Percentiles rank a stretch among this genome's conserved stretches.
These are phyloP conservation scores for Balamuthia mandrillaris DNA, from an alignment of 208 protist genomes.

Conservation along the genomic window DNA sequence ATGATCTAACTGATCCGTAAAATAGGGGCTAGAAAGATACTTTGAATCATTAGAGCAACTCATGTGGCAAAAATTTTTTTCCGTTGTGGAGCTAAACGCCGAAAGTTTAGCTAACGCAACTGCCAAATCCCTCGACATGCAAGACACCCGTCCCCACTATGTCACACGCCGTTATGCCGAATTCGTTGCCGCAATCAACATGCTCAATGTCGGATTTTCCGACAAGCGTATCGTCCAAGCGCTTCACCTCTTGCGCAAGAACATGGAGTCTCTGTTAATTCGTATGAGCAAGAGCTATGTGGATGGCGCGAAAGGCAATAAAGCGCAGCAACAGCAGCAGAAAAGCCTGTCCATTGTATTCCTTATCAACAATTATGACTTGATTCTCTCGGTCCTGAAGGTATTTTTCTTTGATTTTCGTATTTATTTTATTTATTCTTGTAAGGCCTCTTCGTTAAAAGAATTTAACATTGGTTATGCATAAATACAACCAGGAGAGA, in stretches of 20 bases:
- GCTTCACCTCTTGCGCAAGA: no score
- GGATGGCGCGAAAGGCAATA: no score
- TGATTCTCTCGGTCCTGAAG: neutral
- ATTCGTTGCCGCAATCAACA: neutral
- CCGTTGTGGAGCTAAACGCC: neutral
- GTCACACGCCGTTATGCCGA: neutral
- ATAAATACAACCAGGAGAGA: neutral
- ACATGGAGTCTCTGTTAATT: no score
- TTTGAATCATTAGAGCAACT: neutral
- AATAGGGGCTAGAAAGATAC: neutral
- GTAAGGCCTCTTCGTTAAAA: no score
- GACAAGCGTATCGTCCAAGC: no score
- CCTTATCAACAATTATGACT: conserved; percentile 29
- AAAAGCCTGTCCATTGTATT: no score
- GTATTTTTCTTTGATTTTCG: neutral
- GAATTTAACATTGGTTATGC: neutral
- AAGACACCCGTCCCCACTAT: neutral
- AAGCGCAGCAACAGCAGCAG: no score
- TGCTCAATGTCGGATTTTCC: no score
- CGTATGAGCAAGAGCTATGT: no score
- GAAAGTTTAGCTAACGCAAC: neutral
- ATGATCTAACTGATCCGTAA: neutral
- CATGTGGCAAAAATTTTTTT: neutral
- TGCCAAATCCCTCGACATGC: neutral
- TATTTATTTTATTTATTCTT: neutral